Percentiles rank a stretch among this genome's conserved stretches.
These are phyloP conservation scores for Hyphopichia burtonii DNA, from an alignment of 1,139 yeast genomes.

Conservation along the genomic window DNA sequence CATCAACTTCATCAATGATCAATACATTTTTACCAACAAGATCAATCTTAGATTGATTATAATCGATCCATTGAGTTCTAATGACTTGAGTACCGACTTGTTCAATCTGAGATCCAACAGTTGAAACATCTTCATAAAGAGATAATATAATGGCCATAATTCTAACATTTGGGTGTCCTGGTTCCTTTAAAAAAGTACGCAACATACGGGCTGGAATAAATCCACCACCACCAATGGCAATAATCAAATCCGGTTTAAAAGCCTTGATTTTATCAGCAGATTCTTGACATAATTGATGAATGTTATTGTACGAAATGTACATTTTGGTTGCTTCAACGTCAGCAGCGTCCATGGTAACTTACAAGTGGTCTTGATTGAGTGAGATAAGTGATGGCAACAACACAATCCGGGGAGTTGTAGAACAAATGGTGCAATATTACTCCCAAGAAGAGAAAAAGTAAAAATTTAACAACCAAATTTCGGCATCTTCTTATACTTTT, in stretches of 20 bases:
- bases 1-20: conserved; percentile 94
- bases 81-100: conserved; percentile 80
- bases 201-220: conserved; percentile 95
- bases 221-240: conserved; percentile 94
- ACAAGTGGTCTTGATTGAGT: background rate
- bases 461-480: conserved; percentile 1
- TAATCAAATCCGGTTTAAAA: conserved; percentile 80
- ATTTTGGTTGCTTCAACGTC: conserved; percentile 51
- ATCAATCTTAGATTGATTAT: conserved; percentile 59
- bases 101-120: conserved; percentile 59
- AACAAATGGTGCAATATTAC: background rate
- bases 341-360: conserved; percentile 23
- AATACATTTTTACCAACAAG: conserved; percentile 78
- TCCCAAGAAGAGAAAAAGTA: conserved; percentile 3
- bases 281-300: conserved; percentile 90
- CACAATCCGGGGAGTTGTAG: background rate
- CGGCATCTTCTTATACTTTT: background rate
- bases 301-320: conserved; percentile 87
- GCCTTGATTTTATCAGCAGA: conserved; percentile 69
- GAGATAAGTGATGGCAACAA: background rate
- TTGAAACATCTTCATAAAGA: conserved; percentile 77
- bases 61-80: conserved; percentile 95
- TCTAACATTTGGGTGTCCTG: conserved; percentile 84
- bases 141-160: conserved; percentile 93
- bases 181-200: conserved; percentile 83